phyloP scores from a whole-genome alignment of 345 rosid genomes.

The Ailanthus altissimus region DNA sequence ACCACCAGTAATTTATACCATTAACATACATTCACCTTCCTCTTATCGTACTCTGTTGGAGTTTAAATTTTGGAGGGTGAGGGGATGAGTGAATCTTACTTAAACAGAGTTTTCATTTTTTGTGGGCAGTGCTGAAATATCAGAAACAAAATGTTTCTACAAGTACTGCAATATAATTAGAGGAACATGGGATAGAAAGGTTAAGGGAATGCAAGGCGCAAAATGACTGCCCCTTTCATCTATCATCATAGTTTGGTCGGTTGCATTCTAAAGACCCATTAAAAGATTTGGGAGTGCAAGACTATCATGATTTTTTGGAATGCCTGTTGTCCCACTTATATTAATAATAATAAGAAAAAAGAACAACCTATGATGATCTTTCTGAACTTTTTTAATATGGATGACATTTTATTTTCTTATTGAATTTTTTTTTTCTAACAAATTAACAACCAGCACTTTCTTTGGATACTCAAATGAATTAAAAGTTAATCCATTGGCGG shows the following conservation, averaged over 20 bases:
- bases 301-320: conserved; percentile 37
- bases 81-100: neutral
- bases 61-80: neutral
- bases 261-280: conserved; percentile 25
- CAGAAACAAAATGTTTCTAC: conserved; percentile 16
- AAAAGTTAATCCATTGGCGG: conserved; percentile 18
- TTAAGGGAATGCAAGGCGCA: conserved; percentile 23
- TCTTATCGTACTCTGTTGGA: neutral
- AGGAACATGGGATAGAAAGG: conserved; percentile 23
- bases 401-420: neutral
- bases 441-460: conserved; percentile 25
- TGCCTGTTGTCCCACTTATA: conserved; percentile 37
- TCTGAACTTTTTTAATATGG: conserved; percentile 13
- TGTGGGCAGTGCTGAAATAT: conserved; percentile 17
- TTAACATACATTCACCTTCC: neutral
- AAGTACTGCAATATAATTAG: conserved; percentile 18
- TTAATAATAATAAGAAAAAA: neutral
- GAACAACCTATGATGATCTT: conserved; percentile 23
- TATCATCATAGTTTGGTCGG: conserved; percentile 40
- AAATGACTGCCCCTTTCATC: conserved; percentile 25
- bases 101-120: neutral
- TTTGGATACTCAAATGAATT: conserved; percentile 5
- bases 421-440: neutral
- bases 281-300: conserved; percentile 32
- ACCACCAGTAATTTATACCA: neutral